phyloP scores from a whole-genome alignment of 257 asterid species.

The Solanum habrochaites region DNA sequence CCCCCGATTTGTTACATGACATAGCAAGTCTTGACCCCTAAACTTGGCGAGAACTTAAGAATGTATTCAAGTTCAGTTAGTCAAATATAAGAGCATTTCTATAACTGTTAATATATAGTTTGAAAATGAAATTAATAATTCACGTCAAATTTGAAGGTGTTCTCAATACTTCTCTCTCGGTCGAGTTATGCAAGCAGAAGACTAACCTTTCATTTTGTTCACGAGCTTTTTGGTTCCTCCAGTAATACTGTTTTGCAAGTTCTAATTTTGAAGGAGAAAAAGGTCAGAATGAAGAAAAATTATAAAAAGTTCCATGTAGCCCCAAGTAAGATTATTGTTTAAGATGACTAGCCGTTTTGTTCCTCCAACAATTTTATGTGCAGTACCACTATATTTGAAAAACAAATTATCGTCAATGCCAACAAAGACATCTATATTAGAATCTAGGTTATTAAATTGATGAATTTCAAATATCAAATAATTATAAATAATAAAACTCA shows the following conservation, averaged over 20 bases:
- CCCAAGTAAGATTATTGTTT: not conserved
- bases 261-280: slow-evolving; percentile 24
- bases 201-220: slow-evolving; percentile 69
- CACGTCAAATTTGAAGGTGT: too few relatives aligned
- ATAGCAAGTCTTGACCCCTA: too few relatives aligned
- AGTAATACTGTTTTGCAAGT: slow-evolving; percentile 46
- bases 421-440: not conserved
- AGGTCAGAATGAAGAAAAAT: not conserved
- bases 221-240: slow-evolving; percentile 83
- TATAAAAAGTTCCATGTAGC: not conserved
- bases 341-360: not conserved
- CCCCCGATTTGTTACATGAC: too few relatives aligned
- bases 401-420: not conserved
- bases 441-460: not conserved
- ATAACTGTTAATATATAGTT: too few relatives aligned
- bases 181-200: too few relatives aligned
- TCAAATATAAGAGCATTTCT: too few relatives aligned
- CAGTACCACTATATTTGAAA: not conserved
- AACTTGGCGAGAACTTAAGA: too few relatives aligned
- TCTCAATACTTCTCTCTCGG: too few relatives aligned
- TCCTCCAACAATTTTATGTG: not conserved
- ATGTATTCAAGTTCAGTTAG: too few relatives aligned
- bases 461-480: not conserved
- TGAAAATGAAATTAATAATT: too few relatives aligned
- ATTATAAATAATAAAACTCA: not conserved